Evolutionary conservation across 2,329 filamentous ascomycete genomes (phyloP).

Genomic region (Claviceps africana): DNA sequence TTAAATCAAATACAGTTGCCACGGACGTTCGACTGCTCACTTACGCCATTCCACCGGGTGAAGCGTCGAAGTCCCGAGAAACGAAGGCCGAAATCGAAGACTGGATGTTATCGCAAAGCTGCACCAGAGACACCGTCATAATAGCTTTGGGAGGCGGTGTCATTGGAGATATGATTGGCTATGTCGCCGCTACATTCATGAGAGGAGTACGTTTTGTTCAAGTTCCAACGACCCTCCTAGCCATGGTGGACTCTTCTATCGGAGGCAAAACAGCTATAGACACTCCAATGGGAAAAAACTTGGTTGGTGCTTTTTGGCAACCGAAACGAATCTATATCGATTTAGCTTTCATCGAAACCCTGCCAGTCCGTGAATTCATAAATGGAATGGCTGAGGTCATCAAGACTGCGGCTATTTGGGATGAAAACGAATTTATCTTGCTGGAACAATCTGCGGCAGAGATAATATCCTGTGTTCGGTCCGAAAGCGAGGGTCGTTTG

Average conservation of each 20-base stretch:
- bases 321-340: slow-evolving; percentile 90
- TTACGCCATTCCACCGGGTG: slow-evolving; percentile 78
- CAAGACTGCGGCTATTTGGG: slow-evolving; percentile 95
- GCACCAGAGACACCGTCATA: slow-evolving; percentile 86
- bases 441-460: slow-evolving; percentile 68
- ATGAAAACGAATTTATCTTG: slow-evolving; percentile 71
- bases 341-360: slow-evolving; percentile 75
- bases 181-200: slow-evolving; percentile 97
- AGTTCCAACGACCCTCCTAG: slow-evolving; percentile 83
- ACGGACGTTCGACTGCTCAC: slow-evolving; percentile 56
- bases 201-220: slow-evolving; percentile 91
- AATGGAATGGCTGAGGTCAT: slow-evolving; percentile 98
- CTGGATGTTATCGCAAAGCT: slow-evolving; percentile 87
- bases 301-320: slow-evolving; percentile 95
- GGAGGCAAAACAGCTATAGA: slow-evolving; percentile 98
- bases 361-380: slow-evolving; percentile 85
- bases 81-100: slow-evolving; percentile 95
- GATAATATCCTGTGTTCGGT: slow-evolving; percentile 42
- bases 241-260: slow-evolving; percentile 98
- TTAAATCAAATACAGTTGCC: slow-evolving; percentile 15
- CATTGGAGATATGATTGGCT: slow-evolving; percentile 95
- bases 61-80: slow-evolving; percentile 82
- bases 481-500: slow-evolving; percentile 40
- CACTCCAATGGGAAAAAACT: slow-evolving; percentile 87
- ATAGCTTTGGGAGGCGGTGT: slow-evolving; percentile 92